Evolutionary conservation across 2,329 filamentous ascomycete genomes (phyloP).

Genomic region (Verticillium nonalfalfae): DNA sequence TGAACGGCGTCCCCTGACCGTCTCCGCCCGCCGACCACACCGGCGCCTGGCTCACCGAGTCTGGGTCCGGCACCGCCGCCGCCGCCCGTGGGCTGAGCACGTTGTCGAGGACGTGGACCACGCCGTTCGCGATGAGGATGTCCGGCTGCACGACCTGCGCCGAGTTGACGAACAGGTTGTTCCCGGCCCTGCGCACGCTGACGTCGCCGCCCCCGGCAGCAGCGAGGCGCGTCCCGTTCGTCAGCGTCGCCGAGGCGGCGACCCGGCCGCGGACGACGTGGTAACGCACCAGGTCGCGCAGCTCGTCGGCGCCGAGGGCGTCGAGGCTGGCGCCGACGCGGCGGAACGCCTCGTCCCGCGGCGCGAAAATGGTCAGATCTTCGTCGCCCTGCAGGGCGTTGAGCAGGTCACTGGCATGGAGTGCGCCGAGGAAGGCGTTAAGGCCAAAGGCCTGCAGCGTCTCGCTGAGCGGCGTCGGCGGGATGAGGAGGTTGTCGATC

Average conservation of each 20-base stretch:
- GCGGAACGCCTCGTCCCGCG: slow-evolving; percentile 44
- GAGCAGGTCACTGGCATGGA: slow-evolving; percentile 28
- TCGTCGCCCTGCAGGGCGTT: slow-evolving; percentile 32
- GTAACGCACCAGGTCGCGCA: slow-evolving; percentile 44
- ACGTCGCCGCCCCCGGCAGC: slow-evolving; percentile 31
- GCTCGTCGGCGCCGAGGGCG: slow-evolving; percentile 29
- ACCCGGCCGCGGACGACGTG: slow-evolving; percentile 50
- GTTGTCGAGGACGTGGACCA: slow-evolving; percentile 51
- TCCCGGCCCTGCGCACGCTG: slow-evolving; percentile 29
- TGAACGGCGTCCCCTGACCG: slow-evolving; percentile 25
- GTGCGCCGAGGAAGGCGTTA: slow-evolving; percentile 32
- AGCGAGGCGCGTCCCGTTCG: slow-evolving; percentile 13
- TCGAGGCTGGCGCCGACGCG: slow-evolving; percentile 35
- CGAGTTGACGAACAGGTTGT: slow-evolving; percentile 45
- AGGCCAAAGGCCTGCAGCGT: slow-evolving; percentile 29
- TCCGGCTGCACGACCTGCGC: slow-evolving; percentile 46
- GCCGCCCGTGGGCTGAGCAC: slow-evolving; percentile 37
- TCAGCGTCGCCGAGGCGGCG: slow-evolving; percentile 38
- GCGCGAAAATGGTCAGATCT: slow-evolving; percentile 50
- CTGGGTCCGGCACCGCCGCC: slow-evolving; percentile 27
- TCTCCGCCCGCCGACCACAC: slow-evolving; percentile 17
- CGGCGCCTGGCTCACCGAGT: slow-evolving; percentile 24
- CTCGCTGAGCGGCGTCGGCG: slow-evolving; percentile 30
- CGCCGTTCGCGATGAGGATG: slow-evolving; percentile 49
- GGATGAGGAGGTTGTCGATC: slow-evolving; percentile 43